Evolutionary conservation across 257 asterid species (phyloP).

Genomic region (Galeopsis tetrahit): DNA sequence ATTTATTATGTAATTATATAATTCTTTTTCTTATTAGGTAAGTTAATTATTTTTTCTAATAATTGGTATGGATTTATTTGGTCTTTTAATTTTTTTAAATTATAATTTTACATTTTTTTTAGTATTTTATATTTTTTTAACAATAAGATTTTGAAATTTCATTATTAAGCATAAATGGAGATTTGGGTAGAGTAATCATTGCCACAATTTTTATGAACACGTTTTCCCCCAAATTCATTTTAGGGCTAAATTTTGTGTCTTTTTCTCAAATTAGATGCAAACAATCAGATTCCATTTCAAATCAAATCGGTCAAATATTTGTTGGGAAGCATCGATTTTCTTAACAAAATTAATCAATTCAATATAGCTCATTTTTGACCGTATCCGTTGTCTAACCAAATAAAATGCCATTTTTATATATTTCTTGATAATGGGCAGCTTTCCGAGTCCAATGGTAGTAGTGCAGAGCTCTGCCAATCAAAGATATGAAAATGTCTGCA

Average conservation of each 20-base stretch:
- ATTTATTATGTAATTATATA: too few species aligned
- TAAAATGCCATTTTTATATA: not conserved
- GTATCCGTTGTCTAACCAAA: not conserved
- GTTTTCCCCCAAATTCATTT: not conserved
- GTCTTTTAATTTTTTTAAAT: too few species aligned
- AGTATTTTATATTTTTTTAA: too few species aligned
- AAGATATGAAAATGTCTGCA: conserved; percentile 43
- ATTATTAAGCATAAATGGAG: too few species aligned
- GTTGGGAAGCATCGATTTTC: not conserved
- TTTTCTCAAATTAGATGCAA: not conserved
- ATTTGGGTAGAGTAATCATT: too few species aligned
- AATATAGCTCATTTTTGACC: not conserved
- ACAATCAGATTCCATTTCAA: conserved; percentile 10
- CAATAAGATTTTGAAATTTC: too few species aligned
- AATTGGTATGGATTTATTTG: too few species aligned
- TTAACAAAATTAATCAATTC: too few species aligned
- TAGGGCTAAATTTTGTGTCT: not conserved
- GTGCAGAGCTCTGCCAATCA: conserved; percentile 16
- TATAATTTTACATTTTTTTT: too few species aligned
- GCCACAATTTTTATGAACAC: not conserved
- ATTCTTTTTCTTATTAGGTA: too few species aligned
- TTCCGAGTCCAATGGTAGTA: not conserved
- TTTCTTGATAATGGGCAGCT: conserved; percentile 20
- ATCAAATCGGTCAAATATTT: not conserved
- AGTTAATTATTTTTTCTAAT: too few species aligned